Evolutionary conservation across 208 protist genomes (phyloP), one percentile per base, ranked within the genome.

Genomic region (Angomonas ambiguus): DNA sequence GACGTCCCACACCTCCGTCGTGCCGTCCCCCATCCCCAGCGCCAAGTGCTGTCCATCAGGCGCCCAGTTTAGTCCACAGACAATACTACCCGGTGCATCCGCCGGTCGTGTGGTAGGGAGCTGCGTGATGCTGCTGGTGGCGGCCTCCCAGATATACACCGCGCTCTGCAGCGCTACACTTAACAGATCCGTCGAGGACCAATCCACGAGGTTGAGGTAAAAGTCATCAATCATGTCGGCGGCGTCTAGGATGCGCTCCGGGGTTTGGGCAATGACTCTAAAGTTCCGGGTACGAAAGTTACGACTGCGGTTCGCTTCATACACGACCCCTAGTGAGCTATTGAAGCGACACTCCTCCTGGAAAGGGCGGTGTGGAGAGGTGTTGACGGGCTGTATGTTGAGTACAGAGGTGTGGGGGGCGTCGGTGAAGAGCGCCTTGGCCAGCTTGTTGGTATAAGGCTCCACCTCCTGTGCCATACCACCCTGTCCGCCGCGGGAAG

Each of bases 191-290:
- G 76, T 78, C 20, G 63, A 66, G 42, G 77, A 90, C 98, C 98
- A 99, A 81, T 99, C 98, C 2, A 99, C 83, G 5, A 99, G 79
- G 72, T 99, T 99, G 11, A 99, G 83, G 85, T 99, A 99, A 69
- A 98, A 99, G 86, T 99, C 98, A 66, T 99, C 98, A 51, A 97
- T 71, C 57, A 99, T 80, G 61, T 98, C 97, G 0, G 98, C 98
- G 25, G 98, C 98, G 75, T 99, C 98, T 0, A 99, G 80, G 42
- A 99, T 98, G 64, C 94, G 83, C 59, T 99, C 95, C 1, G 96
- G 90, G 1, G 85, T 95, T 53, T 96, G 79, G 16, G 97, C 81
- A 65, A 98, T 98, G 42, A 93, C 64, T 34, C 92, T 83, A 69
- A 96, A 96, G 0, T 76, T 78, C 35, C 77, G 61, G 30, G 82